Evolutionary conservation across 139 green algal genomes (phyloP).

Genomic region (Picochlorum costavermella): DNA sequence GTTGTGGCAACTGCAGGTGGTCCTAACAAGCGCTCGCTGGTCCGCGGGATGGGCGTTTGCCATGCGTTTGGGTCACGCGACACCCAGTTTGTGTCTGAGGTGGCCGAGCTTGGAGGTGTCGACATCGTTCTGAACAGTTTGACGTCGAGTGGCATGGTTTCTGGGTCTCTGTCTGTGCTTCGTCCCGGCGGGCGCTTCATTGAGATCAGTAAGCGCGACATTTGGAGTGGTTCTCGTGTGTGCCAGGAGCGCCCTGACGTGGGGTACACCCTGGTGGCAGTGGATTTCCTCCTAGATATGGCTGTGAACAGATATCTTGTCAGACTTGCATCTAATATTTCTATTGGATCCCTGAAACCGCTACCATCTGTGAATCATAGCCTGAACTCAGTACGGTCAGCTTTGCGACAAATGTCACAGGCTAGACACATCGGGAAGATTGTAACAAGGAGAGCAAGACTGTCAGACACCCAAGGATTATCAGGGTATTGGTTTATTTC

Average conservation of each 20-base stretch:
- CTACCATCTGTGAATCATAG: constrained; percentile 38
- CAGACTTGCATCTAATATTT: constrained; percentile 18
- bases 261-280: constrained; percentile 56
- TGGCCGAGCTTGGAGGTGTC: constrained; percentile 17
- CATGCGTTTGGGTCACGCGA: constrained; percentile 44
- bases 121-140: constrained; percentile 61
- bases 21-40: constrained; percentile 56
- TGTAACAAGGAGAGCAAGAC: constrained; percentile 35
- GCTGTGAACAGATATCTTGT: not conserved
- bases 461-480: not conserved
- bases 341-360: constrained; percentile 30
- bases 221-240: constrained; percentile 50
- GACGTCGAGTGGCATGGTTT: constrained; percentile 73
- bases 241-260: constrained; percentile 61
- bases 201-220: constrained; percentile 82
- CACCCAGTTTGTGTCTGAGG: constrained; percentile 48
- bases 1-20: constrained; percentile 56
- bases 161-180: constrained; percentile 49
- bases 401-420: constrained; percentile 74
- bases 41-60: constrained; percentile 42
- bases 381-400: constrained; percentile 37
- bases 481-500: constrained; percentile 18
- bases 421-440: constrained; percentile 79
- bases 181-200: constrained; percentile 43
- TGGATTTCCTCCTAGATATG: constrained; percentile 67